Conservation (phyloP, 345 rosid species). For the Nasturtium officinale region DNA sequence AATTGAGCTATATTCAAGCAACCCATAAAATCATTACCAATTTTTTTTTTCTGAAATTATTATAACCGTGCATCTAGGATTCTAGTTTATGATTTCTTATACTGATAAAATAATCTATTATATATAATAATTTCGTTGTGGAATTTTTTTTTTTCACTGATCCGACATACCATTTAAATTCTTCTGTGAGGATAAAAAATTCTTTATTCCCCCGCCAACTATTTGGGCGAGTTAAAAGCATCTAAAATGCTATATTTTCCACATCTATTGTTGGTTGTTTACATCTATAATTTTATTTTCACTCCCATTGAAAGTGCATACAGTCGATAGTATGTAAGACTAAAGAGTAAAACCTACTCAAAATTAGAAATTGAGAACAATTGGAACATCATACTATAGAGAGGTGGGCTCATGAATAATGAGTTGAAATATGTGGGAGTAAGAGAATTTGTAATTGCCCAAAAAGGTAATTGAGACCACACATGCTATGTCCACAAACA, state of each 20-base stretch:
- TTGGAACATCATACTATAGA: slow-evolving; percentile 11
- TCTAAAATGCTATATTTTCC: background rate
- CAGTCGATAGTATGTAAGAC: slow-evolving; percentile 13
- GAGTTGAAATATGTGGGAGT: slow-evolving; percentile 26
- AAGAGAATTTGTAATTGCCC: slow-evolving; percentile 22
- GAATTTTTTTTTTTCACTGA: background rate
- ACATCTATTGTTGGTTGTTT: background rate
- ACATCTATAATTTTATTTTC: slow-evolving; percentile 9
- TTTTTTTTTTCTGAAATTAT: background rate
- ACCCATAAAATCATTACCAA: slow-evolving; percentile 19
- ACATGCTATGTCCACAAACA: slow-evolving; percentile 25
- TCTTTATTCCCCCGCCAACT: background rate
- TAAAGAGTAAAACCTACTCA: slow-evolving; percentile 28
- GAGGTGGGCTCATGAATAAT: slow-evolving; percentile 34
- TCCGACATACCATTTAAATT: background rate
- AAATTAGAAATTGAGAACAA: slow-evolving; percentile 20
- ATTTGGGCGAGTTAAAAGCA: slow-evolving; percentile 2
- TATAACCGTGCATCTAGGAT: background rate
- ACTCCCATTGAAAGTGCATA: slow-evolving; percentile 1
- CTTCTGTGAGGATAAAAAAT: background rate
- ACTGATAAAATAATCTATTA: background rate
- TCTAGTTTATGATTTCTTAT: background rate
- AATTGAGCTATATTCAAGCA: slow-evolving; percentile 33
- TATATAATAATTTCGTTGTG: background rate
- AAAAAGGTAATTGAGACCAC: slow-evolving; percentile 32